Evolutionary conservation across 352 stramenopile species (phyloP).

Genomic region (Elongisporangium undulatum): DNA sequence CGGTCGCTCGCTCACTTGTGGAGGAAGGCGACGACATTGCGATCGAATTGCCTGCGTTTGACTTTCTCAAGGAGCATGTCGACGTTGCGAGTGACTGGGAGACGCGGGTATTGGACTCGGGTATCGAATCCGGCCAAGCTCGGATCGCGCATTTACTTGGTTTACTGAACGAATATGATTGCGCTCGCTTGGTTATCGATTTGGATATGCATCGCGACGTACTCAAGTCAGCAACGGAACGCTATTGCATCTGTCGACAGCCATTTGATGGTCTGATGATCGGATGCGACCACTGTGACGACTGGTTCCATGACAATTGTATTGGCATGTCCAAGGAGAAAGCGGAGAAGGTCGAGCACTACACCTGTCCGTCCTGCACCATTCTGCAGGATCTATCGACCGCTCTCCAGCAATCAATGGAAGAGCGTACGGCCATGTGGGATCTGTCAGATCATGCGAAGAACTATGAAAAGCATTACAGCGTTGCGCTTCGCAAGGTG

Average conservation of each 20-base stretch:
- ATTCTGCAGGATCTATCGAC: slow-evolving; percentile 84
- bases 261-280: slow-evolving; percentile 91
- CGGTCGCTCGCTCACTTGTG: slow-evolving; percentile 54
- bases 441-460: slow-evolving; percentile 82
- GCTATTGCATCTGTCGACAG: slow-evolving; percentile 88
- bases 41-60: slow-evolving; percentile 70
- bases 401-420: slow-evolving; percentile 45
- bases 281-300: slow-evolving; percentile 83
- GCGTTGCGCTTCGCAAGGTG: slow-evolving; percentile 63
- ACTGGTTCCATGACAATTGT: slow-evolving; percentile 89
- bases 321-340: slow-evolving; percentile 91
- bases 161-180: slow-evolving; percentile 81
- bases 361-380: slow-evolving; percentile 92
- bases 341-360: slow-evolving; percentile 94
- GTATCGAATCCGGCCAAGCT: slow-evolving; percentile 75
- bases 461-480: slow-evolving; percentile 76
- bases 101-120: slow-evolving; percentile 61
- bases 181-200: slow-evolving; percentile 71
- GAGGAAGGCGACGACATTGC: slow-evolving; percentile 78
- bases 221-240: slow-evolving; percentile 90
- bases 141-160: slow-evolving; percentile 63
- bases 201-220: slow-evolving; percentile 87
- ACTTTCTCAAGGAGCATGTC: slow-evolving; percentile 76
- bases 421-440: slow-evolving; percentile 74
- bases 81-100: slow-evolving; percentile 81